These are phyloP conservation scores for Trypanosoma cruzi DNA, from an alignment of 208 protist species.

Conservation along the genomic window DNA sequence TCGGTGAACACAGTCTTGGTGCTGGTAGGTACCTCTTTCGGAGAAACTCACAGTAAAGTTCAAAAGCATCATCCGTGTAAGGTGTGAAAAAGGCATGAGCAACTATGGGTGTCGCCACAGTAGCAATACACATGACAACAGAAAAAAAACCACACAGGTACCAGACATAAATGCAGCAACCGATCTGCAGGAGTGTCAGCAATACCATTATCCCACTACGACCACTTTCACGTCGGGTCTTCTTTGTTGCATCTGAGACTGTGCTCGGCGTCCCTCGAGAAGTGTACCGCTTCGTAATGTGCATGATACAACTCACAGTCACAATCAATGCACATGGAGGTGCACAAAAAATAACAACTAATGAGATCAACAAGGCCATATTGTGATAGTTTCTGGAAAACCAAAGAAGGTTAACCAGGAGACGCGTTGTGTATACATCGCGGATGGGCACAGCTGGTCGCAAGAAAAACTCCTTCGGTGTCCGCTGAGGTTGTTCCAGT, in stretches of 20 bases:
- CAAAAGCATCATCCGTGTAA: conserved; percentile 40
- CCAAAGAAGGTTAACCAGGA: conserved; percentile 40
- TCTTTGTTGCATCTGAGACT: neutral
- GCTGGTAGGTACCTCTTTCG: conserved; percentile 11
- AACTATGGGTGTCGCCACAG: conserved; percentile 20
- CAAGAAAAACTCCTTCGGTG: conserved; percentile 20
- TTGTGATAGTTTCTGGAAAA: conserved; percentile 46
- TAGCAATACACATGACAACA: conserved; percentile 18
- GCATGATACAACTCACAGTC: conserved; percentile 11
- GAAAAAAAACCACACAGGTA: conserved; percentile 26
- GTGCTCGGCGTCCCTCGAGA: neutral
- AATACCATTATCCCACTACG: neutral
- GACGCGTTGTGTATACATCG: conserved; percentile 20
- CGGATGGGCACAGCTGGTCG: conserved; percentile 26
- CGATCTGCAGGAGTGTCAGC: conserved; percentile 17
- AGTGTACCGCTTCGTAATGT: conserved; percentile 10
- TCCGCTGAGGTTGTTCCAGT: conserved; percentile 20
- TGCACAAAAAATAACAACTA: conserved; percentile 8
- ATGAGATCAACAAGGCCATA: conserved; percentile 16
- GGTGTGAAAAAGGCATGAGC: conserved; percentile 40
- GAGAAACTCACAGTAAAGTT: conserved; percentile 25
- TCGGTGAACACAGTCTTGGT: conserved; percentile 29
- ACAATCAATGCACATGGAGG: conserved; percentile 22
- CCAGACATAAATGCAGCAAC: conserved; percentile 22
- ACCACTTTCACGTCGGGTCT: neutral